Evolutionary conservation across 495 filamentous ascomycete genomes (phyloP), one percentile per base, ranked within the genome.

Genomic region (Paragyromitra xinjiangensis): DNA sequence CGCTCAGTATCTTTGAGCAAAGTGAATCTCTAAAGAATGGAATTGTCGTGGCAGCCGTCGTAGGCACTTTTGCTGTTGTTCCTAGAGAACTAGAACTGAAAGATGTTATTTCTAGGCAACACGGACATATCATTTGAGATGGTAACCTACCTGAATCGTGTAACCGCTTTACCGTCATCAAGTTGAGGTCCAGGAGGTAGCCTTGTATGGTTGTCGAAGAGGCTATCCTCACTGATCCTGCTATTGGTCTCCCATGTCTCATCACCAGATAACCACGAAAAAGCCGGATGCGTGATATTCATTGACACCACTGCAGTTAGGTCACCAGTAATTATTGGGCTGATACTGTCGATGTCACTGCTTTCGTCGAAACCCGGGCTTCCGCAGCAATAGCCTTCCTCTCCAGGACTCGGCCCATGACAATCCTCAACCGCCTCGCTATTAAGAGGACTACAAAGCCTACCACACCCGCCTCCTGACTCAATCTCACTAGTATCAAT

Each of bases 201-300:
- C 2, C 71, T 58, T 2, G 42, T 58, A 50, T 74, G 71, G 8
- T 11, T 40, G n/a, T 74, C 51, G 9, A 74, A 74, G n/a, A 74
- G 7, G 40, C 71, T 69, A 42, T 74, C 71, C 6, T 74, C 71
- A 2, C 71, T 74, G 9, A 69, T 37, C 40, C 71, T 59, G 6
- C 64, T 74, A 2, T 40, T 74, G 1, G 71, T 69, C n/a, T 74
- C 71, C 64, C 64, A 74, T 6, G 12, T 40, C 0, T 61, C 64
- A 3, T 53, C 64, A 11, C 50, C 29, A 0, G 40, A 8, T 19
- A 8, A 6, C 16, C 39, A 69, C 1, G 50, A 58, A 45, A 74
- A 74, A n/a, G 64, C 71, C 12, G 71, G 71, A n/a, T 74, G 71
- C 14, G 53, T 74, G 16, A 58, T 69, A 39, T 59, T 19, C 7